Evolutionary conservation across 805 yeast species (phyloP), one percentile per base, ranked within the genome.

Genomic region (Monosporozyma servazzii): DNA sequence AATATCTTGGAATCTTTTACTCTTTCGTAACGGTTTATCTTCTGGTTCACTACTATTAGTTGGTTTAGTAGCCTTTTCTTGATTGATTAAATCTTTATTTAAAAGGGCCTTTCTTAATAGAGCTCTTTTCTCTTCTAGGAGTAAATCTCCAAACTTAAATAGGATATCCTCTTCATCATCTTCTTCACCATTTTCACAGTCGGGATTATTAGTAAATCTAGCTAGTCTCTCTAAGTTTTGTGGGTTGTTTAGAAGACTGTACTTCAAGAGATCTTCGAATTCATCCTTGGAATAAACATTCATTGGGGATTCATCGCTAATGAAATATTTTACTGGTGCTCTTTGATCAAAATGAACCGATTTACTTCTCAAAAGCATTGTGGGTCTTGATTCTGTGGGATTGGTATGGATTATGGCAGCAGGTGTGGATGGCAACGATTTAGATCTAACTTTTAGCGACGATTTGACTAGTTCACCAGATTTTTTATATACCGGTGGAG

Each of bases 281-380:
- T 68, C 73, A 47, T 65, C 71, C 42, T 56, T 52, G 51, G 63
- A 33, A 58, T 73, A 27, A 67, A 90, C 87, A 3, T 90, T 85
- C 5, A 79, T 74, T n/a, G 98, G 97, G 51, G 78, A 79, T 64
- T 88, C 96, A 52, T 76, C 77, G 58, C 81, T 79, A 54, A 80
- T 76, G 64, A 89, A 89, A 67, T 86, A 88, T 51, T 85, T 76
- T 18, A 87, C 86, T 56, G 86, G 88, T 13, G 75, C 79, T 40
- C 75, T 79, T 40, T 80, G 76, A 48, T 86, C 89, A 64, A 88
- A 88, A 72, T 88, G 96, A 10, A 88, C 96, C 64, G 80, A 86
- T 61, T 82, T 83, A 59, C 81, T 77, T 62, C 77, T 76, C 2
- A 81, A 77, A 18, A 86, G 89, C 17, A 47, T 25, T 23, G 55